phyloP scores from a whole-genome alignment of 306 rosid species.

The Castanospermum australe region DNA sequence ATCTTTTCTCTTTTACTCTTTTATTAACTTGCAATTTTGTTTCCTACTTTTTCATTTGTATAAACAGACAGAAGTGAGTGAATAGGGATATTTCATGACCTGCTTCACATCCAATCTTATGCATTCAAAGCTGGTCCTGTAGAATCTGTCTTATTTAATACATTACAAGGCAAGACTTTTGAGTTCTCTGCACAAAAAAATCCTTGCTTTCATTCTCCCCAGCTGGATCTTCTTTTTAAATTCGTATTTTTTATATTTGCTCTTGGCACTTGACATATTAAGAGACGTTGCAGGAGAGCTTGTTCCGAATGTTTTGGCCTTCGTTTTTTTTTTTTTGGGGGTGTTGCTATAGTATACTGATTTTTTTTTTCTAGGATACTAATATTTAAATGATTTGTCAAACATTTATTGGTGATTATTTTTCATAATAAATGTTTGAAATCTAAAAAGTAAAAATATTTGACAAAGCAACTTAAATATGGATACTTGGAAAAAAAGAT shows the following conservation, averaged over 20 bases:
- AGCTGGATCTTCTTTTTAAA: background rate
- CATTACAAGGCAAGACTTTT: background rate
- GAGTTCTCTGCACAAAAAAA: background rate
- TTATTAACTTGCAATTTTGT: background rate
- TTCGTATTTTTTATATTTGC: background rate
- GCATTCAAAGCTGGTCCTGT: background rate
- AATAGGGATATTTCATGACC: background rate
- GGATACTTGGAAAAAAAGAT: too few relatives aligned
- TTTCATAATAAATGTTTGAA: too few relatives aligned
- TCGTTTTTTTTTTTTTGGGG: too few relatives aligned
- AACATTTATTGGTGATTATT: too few relatives aligned
- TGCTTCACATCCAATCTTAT: background rate
- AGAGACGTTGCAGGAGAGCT: too few relatives aligned
- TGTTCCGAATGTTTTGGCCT: too few relatives aligned
- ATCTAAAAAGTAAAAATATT: too few relatives aligned
- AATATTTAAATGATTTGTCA: too few relatives aligned
- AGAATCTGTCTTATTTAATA: background rate
- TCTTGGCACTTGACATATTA: too few relatives aligned
- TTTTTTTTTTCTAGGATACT: too few relatives aligned
- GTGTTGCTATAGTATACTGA: too few relatives aligned
- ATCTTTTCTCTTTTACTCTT: background rate
- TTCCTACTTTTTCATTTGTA: background rate
- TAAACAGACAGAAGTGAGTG: background rate
- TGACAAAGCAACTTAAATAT: too few relatives aligned
- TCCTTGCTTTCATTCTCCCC: background rate